Base-by-base conservation (phyloP, 495 filamentous ascomycete species). In the Podospora australis region DNA sequence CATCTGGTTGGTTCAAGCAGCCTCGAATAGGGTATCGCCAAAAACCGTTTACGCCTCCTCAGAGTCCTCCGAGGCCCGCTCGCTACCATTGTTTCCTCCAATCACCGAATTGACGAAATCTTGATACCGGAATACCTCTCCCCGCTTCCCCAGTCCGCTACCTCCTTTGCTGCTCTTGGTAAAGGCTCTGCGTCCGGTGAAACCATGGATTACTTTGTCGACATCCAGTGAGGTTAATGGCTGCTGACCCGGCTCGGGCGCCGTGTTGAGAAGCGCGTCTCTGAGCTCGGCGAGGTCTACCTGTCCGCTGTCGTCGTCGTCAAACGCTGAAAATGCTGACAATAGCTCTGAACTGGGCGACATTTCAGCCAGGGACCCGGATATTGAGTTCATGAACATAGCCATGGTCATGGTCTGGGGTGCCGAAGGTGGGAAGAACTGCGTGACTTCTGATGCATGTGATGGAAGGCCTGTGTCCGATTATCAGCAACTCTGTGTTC, bases 221-320 rank as follows among this genome's bases (percentile, higher is more conserved):
- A 97, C 78, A 59, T 97, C 88, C 43, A 75, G 62, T 40, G 85
- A 81, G 1, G 79, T 86, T 62, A 96, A 65, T 4, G 75, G 63
- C 39, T 63, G 61, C 55, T 84, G 85, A 28, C 82, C 90, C 1
- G 77, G 72, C 50, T 90, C 88, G 2, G 87, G 86, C 9, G 79
- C 78, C 6, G 90, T 95, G 54, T 90, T 77, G 39, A 95, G 59
- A 39, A 98, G 63, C 2, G 91, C 88, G 54, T 91, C 86, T 28
- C 84, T 78, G 39, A 98, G 69, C 64, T 95, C 91, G 1, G 65
- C 74, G 14, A 92, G 71, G 58, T 96, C 88, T 24, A 97, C 79
- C 63, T 95, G 88, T 6, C 94, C 92, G 57, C 86, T 89, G 63
- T 98, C 92, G 54, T 94, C 88, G 52, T 94, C 87, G 57, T 98